Evolutionary conservation across 1,284 basidiomycete genomes (phyloP), one percentile per base, ranked within the genome.

Genomic region (Volvariella surrecta): DNA sequence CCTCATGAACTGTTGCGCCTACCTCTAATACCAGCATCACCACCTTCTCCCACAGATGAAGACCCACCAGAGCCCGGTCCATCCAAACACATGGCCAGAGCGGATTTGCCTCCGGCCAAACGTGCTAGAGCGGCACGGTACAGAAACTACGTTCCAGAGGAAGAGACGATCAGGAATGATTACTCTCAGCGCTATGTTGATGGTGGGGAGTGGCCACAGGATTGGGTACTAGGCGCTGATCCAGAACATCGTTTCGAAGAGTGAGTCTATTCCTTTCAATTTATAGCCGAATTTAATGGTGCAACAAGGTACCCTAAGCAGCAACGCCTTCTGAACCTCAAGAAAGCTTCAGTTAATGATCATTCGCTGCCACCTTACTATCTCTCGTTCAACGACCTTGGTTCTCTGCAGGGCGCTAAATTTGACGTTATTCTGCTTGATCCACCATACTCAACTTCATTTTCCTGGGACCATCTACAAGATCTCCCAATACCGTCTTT

Each of bases 371-470:
- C 83, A 0, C 80, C 88, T 1, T 70, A 70, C 2, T 88, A 84
- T 55, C 71, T 89, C n/a, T 71, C 79, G 1, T 70, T 75, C 43
- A 71, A 75, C 21, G 68, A 74, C 16, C 62, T 89, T 1, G 58
- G 68, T 0, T 63, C 67, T 1, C 59, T 87, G 7, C 66, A 73
- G 31, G 76, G 82, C 0, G 66, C 69, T 50, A 90, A 91, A 57
- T 99, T 98, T 62, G 95, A 99, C 58, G 83, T 88, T 24, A 90
- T 99, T 44, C 74, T 98, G 45, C 78, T 99, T 48, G 89, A 94
- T 58, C 94, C 94, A 0, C 90, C 91, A 0, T 84, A 89, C 55
- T 79, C 77, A 1, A 83, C 82, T 3, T 77, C 80, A 0, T 93
- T 89, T 64, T 77, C 80, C 1, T 99, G 90, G 90, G 79, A 82